Evolutionary conservation across 345 rosid genomes (phyloP).

Genomic region (Salix viminalis): DNA sequence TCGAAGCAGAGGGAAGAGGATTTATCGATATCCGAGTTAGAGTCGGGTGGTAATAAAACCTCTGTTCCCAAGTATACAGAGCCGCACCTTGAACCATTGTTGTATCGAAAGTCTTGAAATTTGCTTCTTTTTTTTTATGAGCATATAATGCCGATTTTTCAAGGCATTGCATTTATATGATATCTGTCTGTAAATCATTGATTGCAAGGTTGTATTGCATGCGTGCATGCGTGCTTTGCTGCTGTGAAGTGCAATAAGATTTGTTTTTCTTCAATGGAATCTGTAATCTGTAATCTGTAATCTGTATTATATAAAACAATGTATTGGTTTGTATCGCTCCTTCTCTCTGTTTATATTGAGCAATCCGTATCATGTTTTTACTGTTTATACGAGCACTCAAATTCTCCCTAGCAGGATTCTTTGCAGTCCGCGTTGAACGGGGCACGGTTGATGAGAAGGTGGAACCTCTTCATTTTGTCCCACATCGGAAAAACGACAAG

Average conservation of each 20-base stretch:
- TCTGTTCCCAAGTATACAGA: constrained; percentile 17
- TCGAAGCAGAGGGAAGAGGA: constrained; percentile 40
- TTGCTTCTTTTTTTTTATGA: neutral
- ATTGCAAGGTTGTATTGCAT: neutral
- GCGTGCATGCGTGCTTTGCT: neutral
- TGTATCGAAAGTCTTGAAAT: constrained; percentile 24
- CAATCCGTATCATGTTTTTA: too few species aligned
- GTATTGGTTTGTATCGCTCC: neutral
- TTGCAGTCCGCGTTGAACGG: neutral
- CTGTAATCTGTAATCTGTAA: too few species aligned
- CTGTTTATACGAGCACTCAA: too few species aligned
- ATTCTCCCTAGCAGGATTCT: neutral
- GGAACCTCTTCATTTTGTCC: neutral
- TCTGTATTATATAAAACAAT: too few species aligned
- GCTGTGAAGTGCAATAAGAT: neutral
- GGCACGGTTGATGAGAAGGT: neutral
- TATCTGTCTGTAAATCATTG: neutral
- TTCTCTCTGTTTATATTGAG: neutral
- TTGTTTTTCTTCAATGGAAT: neutral
- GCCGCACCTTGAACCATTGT: constrained; percentile 60
- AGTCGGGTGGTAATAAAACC: constrained; percentile 40
- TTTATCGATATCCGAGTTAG: constrained; percentile 38
- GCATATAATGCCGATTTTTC: neutral
- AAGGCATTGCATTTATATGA: neutral
- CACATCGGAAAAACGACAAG: neutral